A percentile compares a stretch with the other conserved stretches of the same genome.
Evolutionary conservation across 176 grass and related monocot genomes (phyloP).

Genomic region (Oryza officinalis): DNA sequence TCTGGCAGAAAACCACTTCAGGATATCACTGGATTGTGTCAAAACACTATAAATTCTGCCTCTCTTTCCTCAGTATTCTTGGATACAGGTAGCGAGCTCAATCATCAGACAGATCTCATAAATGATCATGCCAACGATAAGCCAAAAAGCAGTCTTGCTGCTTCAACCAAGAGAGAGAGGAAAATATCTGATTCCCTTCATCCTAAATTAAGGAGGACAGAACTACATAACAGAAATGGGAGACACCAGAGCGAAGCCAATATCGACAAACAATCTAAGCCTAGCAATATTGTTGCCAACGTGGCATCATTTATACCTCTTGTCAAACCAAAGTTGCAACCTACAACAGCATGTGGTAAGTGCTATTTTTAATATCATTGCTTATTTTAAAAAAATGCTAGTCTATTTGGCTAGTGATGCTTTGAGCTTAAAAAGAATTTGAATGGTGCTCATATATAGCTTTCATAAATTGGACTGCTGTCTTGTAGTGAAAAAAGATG

Average conservation of each 20-base stretch:
- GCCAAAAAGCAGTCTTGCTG: slow-evolving; percentile 43
- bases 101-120: slow-evolving; percentile 35
- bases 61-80: slow-evolving; percentile 35
- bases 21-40: slow-evolving; percentile 63
- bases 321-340: slow-evolving; percentile 72
- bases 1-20: slow-evolving; percentile 52
- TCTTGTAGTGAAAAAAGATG: slow-evolving; percentile 81
- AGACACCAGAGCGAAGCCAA: slow-evolving; percentile 55
- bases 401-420: slow-evolving; percentile 7
- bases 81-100: slow-evolving; percentile 39
- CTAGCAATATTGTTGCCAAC: slow-evolving; percentile 76
- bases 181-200: slow-evolving; percentile 44
- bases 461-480: slow-evolving; percentile 16
- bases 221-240: slow-evolving; percentile 42
- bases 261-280: slow-evolving; percentile 53
- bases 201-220: slow-evolving; percentile 53
- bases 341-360: slow-evolving; percentile 52
- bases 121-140: slow-evolving; percentile 48
- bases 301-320: slow-evolving; percentile 88
- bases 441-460: slow-evolving; percentile 31
- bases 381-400: slow-evolving; percentile 2
- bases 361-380: slow-evolving; percentile 28
- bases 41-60: slow-evolving; percentile 40
- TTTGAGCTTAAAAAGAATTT: slow-evolving; percentile 23
- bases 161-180: slow-evolving; percentile 56